Conservation (phyloP, 768 basidiomycete genomes). For the Rhizopogon vinicolor region DNA sequence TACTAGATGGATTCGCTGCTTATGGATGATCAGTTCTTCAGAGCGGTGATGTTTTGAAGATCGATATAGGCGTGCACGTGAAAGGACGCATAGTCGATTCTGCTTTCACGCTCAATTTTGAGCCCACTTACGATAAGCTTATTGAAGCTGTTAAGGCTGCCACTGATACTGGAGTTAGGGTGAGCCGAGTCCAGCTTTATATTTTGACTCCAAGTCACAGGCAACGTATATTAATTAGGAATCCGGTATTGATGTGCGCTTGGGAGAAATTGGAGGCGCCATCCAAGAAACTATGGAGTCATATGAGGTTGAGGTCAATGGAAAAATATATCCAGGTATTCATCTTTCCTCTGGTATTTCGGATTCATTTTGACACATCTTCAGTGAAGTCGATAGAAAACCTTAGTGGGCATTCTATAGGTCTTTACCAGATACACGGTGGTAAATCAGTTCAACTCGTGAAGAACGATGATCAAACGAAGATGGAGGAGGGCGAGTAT, state of each 20-base stretch:
- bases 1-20: conserved; percentile 2
- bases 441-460: conserved; percentile 90
- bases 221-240: conserved; percentile 49
- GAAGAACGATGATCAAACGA: conserved; percentile 83
- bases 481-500: conserved; percentile 99
- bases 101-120: conserved; percentile 89
- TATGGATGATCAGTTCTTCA: conserved; percentile 58
- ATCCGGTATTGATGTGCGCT: conserved; percentile 92
- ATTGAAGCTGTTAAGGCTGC: conserved; percentile 92
- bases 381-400: conserved; percentile 92
- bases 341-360: not conserved
- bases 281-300: conserved; percentile 99
- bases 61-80: conserved; percentile 97
- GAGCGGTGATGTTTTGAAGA: conserved; percentile 86
- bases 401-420: conserved; percentile 92
- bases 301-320: conserved; percentile 92
- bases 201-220: conserved; percentile 1
- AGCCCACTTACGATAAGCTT: conserved; percentile 85
- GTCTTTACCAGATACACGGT: conserved; percentile 88
- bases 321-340: conserved; percentile 76
- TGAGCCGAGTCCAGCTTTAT: conserved; percentile 25
- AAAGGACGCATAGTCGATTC: conserved; percentile 94
- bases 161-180: conserved; percentile 87
- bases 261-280: conserved; percentile 86
- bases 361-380: not conserved